Evolutionary conservation across 495 filamentous ascomycete genomes (phyloP), one percentile per base, ranked within the genome.

Genomic region (Neurospora sublineolata): DNA sequence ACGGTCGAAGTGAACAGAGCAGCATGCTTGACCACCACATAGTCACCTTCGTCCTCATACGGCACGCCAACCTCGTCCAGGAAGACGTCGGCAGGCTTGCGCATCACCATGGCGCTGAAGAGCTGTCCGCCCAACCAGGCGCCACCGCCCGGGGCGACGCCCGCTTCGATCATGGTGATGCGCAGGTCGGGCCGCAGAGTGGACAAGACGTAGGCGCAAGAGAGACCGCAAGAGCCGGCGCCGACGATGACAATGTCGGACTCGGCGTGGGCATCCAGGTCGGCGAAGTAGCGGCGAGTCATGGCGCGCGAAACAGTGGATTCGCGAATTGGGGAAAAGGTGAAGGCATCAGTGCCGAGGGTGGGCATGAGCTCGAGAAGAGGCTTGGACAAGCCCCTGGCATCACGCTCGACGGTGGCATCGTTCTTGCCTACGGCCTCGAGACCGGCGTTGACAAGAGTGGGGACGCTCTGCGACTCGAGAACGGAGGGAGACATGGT

Each of bases 121-220:
- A 96, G 89, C 82, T 97, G 93, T 67, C 93, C 93, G 75, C 93
- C 93, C 40, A 97, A 88, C 93, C 93, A 97, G 71, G 93, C 93
- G 77, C 93, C 93, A 77, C 93, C 93, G 73, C 93, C 91, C 72
- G 93, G 93, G 44, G 92, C 89, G 68, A 97, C 93, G 70, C 87
- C 88, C 46, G 93, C 92, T 82, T 97, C 93, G 75, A 97, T 88
- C 81, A 97, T 92, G 73, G 92, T 91, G 82, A 96, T 94, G 84
- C 93, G 93, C 80, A 97, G 85, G 83, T 96, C 92, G 18, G 93
- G 93, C 70, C 93, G 92, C 76, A 90, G 87, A 80, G 90, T 94
- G 75, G 88, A 92, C 42, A 97, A 89, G 69, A 90, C 90, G 80
- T 94, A 97, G 40, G 93, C 93, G 69, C 91, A 88, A 79, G 88